Evolutionary conservation across 208 protist genomes (phyloP).

Genomic region (Blastocrithidia nonstop): DNA sequence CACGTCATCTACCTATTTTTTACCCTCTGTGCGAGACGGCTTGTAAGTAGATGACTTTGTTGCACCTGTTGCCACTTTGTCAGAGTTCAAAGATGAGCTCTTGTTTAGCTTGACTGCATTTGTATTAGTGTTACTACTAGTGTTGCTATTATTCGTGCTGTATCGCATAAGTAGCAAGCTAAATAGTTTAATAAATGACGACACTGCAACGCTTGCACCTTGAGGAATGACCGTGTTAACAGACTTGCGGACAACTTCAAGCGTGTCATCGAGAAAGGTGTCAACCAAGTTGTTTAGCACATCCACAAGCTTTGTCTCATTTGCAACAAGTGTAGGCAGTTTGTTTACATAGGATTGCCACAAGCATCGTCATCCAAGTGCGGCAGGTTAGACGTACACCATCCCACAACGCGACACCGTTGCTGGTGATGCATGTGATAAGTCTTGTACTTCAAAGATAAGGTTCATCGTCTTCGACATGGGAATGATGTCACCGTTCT

Average conservation of each 20-base stretch:
- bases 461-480: constrained; percentile 94
- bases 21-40: too few relatives aligned
- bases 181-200: constrained; percentile 75
- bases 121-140: constrained; percentile 11
- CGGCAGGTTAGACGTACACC: constrained; percentile 92
- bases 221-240: constrained; percentile 67
- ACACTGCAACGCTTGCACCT: constrained; percentile 49
- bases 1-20: too few relatives aligned
- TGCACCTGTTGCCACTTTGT: neutral
- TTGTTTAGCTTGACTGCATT: too few relatives aligned
- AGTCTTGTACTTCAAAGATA: constrained; percentile 95
- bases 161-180: constrained; percentile 32
- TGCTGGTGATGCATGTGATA: constrained; percentile 93
- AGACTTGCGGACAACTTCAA: constrained; percentile 71
- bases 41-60: constrained; percentile 8
- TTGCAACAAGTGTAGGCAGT: constrained; percentile 39
- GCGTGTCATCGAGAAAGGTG: constrained; percentile 52
- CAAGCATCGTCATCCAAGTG: constrained; percentile 89
- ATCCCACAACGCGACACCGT: constrained; percentile 97
- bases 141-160: constrained; percentile 6
- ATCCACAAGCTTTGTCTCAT: constrained; percentile 15
- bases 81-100: too few relatives aligned
- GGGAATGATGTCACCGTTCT: constrained; percentile 93
- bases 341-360: constrained; percentile 74
- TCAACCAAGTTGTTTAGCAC: constrained; percentile 34